Evolutionary conservation across 2,329 filamentous ascomycete species (phyloP).

Genomic region (Aspergillus candidus): DNA sequence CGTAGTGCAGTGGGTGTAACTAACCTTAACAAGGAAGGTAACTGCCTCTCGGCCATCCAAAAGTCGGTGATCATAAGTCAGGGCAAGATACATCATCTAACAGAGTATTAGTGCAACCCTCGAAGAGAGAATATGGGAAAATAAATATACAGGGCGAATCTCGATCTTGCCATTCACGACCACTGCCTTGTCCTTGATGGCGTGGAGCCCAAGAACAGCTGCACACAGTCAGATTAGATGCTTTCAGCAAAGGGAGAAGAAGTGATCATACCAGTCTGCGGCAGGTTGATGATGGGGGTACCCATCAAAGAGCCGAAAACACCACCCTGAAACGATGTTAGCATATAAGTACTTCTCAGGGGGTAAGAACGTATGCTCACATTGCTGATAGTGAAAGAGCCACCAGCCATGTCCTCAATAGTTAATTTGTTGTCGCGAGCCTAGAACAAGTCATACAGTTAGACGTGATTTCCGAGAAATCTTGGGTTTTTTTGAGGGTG

Average conservation of each 20-base stretch:
- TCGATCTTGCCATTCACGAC: slow-evolving; percentile 90
- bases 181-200: slow-evolving; percentile 90
- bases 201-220: slow-evolving; percentile 84
- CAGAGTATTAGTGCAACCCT: slow-evolving; percentile 9
- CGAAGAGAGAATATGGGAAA: not conserved
- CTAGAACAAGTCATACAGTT: slow-evolving; percentile 39
- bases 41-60: slow-evolving; percentile 93
- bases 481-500: no score
- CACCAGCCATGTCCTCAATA: slow-evolving; percentile 98
- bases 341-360: not conserved
- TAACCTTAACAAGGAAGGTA: slow-evolving; percentile 82
- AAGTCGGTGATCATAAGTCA: slow-evolving; percentile 96
- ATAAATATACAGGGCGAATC: slow-evolving; percentile 62
- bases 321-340: slow-evolving; percentile 52
- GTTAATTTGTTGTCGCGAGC: slow-evolving; percentile 94
- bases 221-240: slow-evolving; percentile 22
- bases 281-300: slow-evolving; percentile 96
- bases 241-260: slow-evolving; percentile 1
- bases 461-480: not conserved
- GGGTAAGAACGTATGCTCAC: slow-evolving; percentile 33
- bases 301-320: slow-evolving; percentile 97
- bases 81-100: slow-evolving; percentile 94
- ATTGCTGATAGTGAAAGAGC: slow-evolving; percentile 97
- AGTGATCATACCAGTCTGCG: slow-evolving; percentile 61
- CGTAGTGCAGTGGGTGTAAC: slow-evolving; percentile 5